Conservation (phyloP, 257 asterid species). For the Gentiana dahurica region DNA sequence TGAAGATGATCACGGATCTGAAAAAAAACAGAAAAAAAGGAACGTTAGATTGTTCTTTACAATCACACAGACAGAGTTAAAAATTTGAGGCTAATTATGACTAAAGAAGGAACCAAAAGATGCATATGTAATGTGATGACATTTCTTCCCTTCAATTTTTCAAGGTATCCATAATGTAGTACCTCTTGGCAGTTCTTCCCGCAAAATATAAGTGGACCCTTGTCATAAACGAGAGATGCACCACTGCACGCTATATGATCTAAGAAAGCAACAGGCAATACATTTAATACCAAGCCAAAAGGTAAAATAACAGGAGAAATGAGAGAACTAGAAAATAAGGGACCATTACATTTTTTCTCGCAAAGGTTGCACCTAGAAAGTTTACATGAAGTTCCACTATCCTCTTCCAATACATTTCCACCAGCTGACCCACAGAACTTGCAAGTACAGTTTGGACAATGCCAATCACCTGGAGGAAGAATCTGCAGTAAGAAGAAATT, state of each 20-base stretch:
- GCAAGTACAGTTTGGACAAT: slow-evolving; percentile 81
- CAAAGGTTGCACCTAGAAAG: slow-evolving; percentile 57
- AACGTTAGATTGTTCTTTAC: neutral
- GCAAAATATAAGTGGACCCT: slow-evolving; percentile 38
- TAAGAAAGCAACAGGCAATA: slow-evolving; percentile 21
- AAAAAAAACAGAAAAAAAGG: slow-evolving; percentile 17
- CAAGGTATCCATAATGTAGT: slow-evolving; percentile 18
- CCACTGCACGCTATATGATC: slow-evolving; percentile 68
- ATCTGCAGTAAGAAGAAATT: slow-evolving; percentile 33
- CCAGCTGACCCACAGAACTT: slow-evolving; percentile 56
- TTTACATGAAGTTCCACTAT: slow-evolving; percentile 23
- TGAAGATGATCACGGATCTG: slow-evolving; percentile 72
- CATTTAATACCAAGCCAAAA: slow-evolving; percentile 1
- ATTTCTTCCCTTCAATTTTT: neutral
- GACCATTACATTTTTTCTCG: slow-evolving; percentile 63
- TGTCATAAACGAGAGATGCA: slow-evolving; percentile 33
- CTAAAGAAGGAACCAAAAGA: too few relatives aligned
- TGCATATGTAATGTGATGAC: too few relatives aligned
- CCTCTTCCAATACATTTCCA: slow-evolving; percentile 26
- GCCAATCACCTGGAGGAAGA: slow-evolving; percentile 94
- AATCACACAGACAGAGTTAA: neutral
- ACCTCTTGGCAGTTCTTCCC: slow-evolving; percentile 86
- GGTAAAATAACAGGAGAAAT: neutral
- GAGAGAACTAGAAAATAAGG: slow-evolving; percentile 11
- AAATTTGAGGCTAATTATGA: too few relatives aligned